A percentile compares a stretch with the other conserved stretches of the same genome.
These are phyloP conservation scores for Penicillium tannophilum DNA, from an alignment of 495 filamentous ascomycete genomes.

Conservation along the genomic window DNA sequence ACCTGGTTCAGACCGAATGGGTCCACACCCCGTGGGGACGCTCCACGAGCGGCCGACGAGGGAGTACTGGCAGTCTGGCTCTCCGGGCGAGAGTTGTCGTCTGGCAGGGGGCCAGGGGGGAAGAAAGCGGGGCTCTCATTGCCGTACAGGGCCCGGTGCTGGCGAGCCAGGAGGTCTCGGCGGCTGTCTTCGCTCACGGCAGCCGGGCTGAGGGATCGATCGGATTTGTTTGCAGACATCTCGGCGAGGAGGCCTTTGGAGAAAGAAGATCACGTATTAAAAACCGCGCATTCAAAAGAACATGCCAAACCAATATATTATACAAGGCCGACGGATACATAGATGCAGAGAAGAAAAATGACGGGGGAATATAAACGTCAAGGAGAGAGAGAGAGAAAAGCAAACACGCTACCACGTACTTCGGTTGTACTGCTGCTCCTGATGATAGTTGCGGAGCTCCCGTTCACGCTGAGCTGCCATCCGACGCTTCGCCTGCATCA, in stretches of 20 bases:
- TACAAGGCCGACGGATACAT: conserved; percentile 50
- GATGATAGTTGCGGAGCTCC: conserved; percentile 99
- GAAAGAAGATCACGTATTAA: conserved; percentile 48
- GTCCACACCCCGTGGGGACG: conserved; percentile 66
- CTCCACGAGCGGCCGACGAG: conserved; percentile 53
- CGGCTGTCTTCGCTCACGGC: conserved; percentile 92
- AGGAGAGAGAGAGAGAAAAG: conserved; percentile 30
- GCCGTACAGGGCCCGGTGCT: conserved; percentile 90
- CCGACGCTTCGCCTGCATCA: conserved; percentile 98
- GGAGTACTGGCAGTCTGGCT: conserved; percentile 60
- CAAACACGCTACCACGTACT: conserved; percentile 68
- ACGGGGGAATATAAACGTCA: conserved; percentile 41
- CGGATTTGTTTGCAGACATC: conserved; percentile 79
- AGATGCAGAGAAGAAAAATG: conserved; percentile 33
- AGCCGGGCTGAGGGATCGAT: conserved; percentile 89
- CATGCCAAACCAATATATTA: conserved; percentile 48
- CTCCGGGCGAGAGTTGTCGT: conserved; percentile 64
- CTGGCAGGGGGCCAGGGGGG: conserved; percentile 59
- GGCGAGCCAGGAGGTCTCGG: conserved; percentile 92
- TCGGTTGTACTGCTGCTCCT: conserved; percentile 99
- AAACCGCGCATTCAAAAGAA: conserved; percentile 41
- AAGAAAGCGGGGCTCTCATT: conserved; percentile 65
- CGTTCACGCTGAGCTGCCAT: conserved; percentile 98
- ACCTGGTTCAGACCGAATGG: conserved; percentile 58
- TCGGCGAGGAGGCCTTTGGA: conserved; percentile 76